These are phyloP conservation scores for Mrakia hoshinonis DNA, from an alignment of 768 basidiomycete genomes.

Conservation along the genomic window DNA sequence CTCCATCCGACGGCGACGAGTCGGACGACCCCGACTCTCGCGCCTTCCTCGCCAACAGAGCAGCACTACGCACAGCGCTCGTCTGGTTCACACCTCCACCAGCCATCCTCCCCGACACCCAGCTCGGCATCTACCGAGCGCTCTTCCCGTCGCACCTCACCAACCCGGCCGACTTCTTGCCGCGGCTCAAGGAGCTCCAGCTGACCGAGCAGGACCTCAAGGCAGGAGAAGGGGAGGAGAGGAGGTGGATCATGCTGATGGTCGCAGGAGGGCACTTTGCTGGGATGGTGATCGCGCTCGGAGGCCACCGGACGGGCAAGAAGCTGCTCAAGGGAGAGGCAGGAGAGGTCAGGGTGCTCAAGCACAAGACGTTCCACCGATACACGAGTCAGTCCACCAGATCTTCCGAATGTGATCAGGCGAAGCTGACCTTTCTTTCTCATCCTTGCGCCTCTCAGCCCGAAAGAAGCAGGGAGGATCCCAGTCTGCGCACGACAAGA, in stretches of 20 bases:
- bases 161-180: slow-evolving; percentile 37
- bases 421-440: background rate
- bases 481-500: slow-evolving; percentile 81
- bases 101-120: slow-evolving; percentile 60
- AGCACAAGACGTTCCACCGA: slow-evolving; percentile 93
- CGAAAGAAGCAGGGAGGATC: slow-evolving; percentile 96
- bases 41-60: slow-evolving; percentile 31
- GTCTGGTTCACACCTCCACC: slow-evolving; percentile 68
- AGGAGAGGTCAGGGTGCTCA: slow-evolving; percentile 49
- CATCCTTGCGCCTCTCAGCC: slow-evolving; percentile 47
- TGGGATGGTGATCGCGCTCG: slow-evolving; percentile 61
- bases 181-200: slow-evolving; percentile 37
- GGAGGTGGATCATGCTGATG: slow-evolving; percentile 93
- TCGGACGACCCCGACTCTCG: slow-evolving; percentile 34
- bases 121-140: slow-evolving; percentile 77
- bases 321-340: slow-evolving; percentile 47
- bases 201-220: slow-evolving; percentile 49
- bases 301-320: slow-evolving; percentile 43
- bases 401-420: too few species aligned
- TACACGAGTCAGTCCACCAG: slow-evolving; percentile 72
- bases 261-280: slow-evolving; percentile 97
- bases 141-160: slow-evolving; percentile 51
- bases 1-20: slow-evolving; percentile 38
- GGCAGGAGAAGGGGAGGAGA: slow-evolving; percentile 39
- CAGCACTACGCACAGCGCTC: slow-evolving; percentile 56